phyloP scores from a whole-genome alignment of 2,329 filamentous ascomycete species.

The Pseudocercospora crystallina region DNA sequence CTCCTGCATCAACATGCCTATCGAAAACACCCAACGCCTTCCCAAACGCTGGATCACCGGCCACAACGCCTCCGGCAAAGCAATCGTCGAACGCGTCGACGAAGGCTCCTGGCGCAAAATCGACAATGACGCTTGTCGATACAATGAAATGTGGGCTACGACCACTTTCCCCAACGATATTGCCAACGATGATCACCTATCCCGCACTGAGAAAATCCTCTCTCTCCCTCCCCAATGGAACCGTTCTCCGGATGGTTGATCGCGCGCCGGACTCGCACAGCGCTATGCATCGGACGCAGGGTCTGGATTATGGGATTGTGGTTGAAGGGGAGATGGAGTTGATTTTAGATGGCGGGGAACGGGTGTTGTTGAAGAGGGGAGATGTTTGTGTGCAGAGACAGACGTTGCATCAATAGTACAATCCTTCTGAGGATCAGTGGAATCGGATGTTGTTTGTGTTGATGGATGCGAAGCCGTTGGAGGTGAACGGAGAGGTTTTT shows the following conservation, averaged over 20 bases:
- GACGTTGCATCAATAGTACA: conserved; percentile 39
- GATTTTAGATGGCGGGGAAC: conserved; percentile 36
- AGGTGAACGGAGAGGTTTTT: conserved; percentile 30
- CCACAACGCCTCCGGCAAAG: too few relatives aligned
- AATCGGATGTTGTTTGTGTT: conserved; percentile 38
- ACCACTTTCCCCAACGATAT: conserved; percentile 52
- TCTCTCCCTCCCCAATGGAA: conserved; percentile 51
- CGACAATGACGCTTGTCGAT: conserved; percentile 51
- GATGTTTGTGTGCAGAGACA: conserved; percentile 41
- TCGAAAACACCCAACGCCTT: too few relatives aligned
- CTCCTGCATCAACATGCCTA: too few relatives aligned
- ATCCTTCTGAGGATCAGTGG: conserved; percentile 34
- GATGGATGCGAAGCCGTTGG: conserved; percentile 31
- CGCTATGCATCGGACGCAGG: conserved; percentile 40
- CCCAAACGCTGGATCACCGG: too few relatives aligned
- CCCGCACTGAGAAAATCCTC: conserved; percentile 47
- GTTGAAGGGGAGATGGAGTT: conserved; percentile 36
- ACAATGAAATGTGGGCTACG: conserved; percentile 53
- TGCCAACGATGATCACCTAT: conserved; percentile 48
- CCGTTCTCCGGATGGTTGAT: conserved; percentile 46
- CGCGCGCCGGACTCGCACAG: conserved; percentile 35
- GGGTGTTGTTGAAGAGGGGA: conserved; percentile 34
- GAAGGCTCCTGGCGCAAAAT: conserved; percentile 35
- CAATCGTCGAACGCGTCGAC: conserved; percentile 33
- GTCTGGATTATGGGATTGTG: conserved; percentile 40